Evolutionary conservation across 1,284 basidiomycete species (phyloP), one percentile per base, ranked within the genome.

Genomic region (Leccinum ponderosum): DNA sequence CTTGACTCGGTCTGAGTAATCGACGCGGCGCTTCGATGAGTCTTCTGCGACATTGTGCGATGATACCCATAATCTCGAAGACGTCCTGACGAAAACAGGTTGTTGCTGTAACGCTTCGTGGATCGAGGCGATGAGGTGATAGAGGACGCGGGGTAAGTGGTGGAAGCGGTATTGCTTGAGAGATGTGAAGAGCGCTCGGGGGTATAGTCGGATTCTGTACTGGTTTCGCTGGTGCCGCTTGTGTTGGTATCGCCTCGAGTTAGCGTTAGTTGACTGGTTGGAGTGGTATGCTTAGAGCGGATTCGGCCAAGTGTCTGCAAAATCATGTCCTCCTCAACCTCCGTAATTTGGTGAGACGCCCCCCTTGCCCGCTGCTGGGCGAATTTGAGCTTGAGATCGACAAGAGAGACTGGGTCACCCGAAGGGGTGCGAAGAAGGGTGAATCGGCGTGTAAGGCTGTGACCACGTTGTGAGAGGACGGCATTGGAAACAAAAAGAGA

Each of bases 311-410:
- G 77, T 31, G 86, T 87, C 75, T 90, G 87, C 59, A 93, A 75
- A 65, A 93, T 81, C 86, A 93, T 90, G 63, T 89, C 87, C 77
- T 92, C 89, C 72, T 93, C 91, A 69, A 87, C 89, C 75, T 91
- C 88, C 53, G 87, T 83, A 52, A 93, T 83, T 62, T 85, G 85
- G 68, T 87, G 83, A 63, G 81, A 79, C 17, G 80, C 81, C 11
- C 90, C 89, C 65, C 83, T 81, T 53, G 86, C 86, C 65, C 91
- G 80, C 74, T 93, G 91, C 64, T 90, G 83, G 47, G 90, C 90
- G 68, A 93, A 83, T 62, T 85, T 85, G 61, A 74, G 78, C 65
- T 82, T 83, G 54, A 93, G 78, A 67, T 85, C 81, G 72, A 90
- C 84, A 42, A 91, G 73, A 42, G 82, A 81, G 37, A 88, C 77